Base-by-base conservation (phyloP, 257 asterid genomes). In the Ilex aquifolium region DNA sequence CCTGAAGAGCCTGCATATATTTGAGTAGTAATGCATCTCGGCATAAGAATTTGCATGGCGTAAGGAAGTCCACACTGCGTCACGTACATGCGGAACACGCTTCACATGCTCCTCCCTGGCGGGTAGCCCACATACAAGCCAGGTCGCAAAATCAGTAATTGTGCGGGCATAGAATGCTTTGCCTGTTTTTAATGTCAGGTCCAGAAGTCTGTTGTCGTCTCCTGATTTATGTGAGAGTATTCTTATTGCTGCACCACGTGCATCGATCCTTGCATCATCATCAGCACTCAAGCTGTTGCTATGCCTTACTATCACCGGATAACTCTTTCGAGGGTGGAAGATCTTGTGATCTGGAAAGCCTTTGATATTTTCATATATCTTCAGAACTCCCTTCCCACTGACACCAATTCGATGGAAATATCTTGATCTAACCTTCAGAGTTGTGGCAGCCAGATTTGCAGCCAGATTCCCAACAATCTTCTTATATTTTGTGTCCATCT, bases 211-310 rank as follows among this genome's bases (percentile, higher is more conserved):
- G 36, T 72, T 61, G 32, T 68, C 72, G 32, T 16, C 36, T 62
- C 75, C 72, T 0, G 69, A 17, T 8, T 65, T 13, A 10, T 76
- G 74, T 5, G 88, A 68, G 31, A 83, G 62, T 65, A 88, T 82
- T 67, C 91, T 73, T 17, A 88, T 59, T 11, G 96, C 82, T 30
- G 96, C 96, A 7, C 96, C 96, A 10, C 95, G 86, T 3, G 95
- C 90, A 59, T 88, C 96, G 0, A 83, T 69, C 64, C 95, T 81
- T 32, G 95, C 96, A 71, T 88, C 96, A 68, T 88, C 96, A 27
- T 88, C 96, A 1, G 95, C 89, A 32, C 95, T 88, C 75, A 88
- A 82, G 71, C 91, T 82, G 71, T 88, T 88, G 82, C 96, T 88
- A 64, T 88, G 96, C 15, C 96, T 80, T 31, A 88, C 67, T 59